Evolutionary conservation across 345 rosid species (phyloP), one percentile per base, ranked within the genome.

Genomic region (Eutrema yunnanense): DNA sequence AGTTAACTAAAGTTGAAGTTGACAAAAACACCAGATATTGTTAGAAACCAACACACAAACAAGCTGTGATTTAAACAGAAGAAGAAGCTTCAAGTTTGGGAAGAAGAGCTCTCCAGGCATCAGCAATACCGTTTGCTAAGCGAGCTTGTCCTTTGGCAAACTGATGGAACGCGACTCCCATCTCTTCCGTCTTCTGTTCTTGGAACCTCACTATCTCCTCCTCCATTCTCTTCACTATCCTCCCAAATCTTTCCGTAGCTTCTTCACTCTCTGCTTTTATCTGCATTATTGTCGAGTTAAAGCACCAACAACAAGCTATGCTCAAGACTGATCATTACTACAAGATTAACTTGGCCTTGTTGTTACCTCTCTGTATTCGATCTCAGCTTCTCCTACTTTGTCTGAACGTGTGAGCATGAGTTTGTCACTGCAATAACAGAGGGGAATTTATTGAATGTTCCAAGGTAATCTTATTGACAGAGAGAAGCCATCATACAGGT

Each of bases 61-160:
- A 55, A 11, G 26, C 41, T 16, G 27, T 14, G 11, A 36, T 37
- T 69, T 34, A 64, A 65, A 43, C 71, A 64, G 80, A 42, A 56
- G 65, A 48, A 47, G 67, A 34, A 76, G 94, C 84, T 82, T 95
- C 99, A 13, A 92, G 92, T 81, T 88, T 95, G 10, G 97, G 97
- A 70, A 95, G 97, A 75, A 95, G 98, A 79, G 92, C 79, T 83
- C 97, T 83, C 99, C 99, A 95, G 3, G 98, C 94, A 73, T 90
- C 99, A 0, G 98, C 98, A 4, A 90, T 72, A 55, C 81, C 81
- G 62, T 73, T 92, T 6, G 99, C 98, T 73, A 95, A 80, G 9
- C 87, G 96, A 12, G 96, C 90, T 82, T 95, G 99, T 66, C 99
- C 99, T 79, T 84, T 86, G 0, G 98, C 94, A 78, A 95, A 92